Base-by-base conservation (phyloP, 768 basidiomycete genomes). In the Serendipita vermifera region DNA sequence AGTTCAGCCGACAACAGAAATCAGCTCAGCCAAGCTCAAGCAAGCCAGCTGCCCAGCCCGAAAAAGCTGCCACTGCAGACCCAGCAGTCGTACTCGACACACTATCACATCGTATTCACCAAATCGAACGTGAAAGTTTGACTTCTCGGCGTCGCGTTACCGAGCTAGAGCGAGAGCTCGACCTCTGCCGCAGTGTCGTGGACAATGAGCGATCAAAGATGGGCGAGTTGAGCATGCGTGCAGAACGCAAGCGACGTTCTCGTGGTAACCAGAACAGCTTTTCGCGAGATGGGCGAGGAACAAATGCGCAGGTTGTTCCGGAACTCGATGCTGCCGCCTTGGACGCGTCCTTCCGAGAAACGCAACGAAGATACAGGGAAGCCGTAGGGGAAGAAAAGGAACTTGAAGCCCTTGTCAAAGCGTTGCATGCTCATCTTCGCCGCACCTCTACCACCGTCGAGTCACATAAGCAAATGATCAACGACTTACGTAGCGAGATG, bases 351-450 rank as follows among this genome's bases (percentile, higher is more conserved):
- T n/a, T 51, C 9, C 11, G 46, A 51, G 46, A 51, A 31, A 51
- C 22, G 48, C 66, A 64, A 59, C 69, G 57, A 46, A 71, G 82
- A 54, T 89, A 91, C 61, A 75, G 76, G 57, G 83, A 87, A 60
- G 84, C 80, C 3, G 85, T 93, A 0, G 84, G 87, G 59, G 89
- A 92, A 67, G 92, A 92, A 67, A 87, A 87, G 74, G 87, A 89
- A 14, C 72, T 96, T 2, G 91, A 94, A 67, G 79, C 83, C 0
- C 72, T 94, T 4, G 83, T 93, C 54, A 66, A 72, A 2, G 82
- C 81, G 0, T 76, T 96, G 9, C 81, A 85, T 3, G 67, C 77
- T 1, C 87, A 94, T 61, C 74, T 94, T 17, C 72, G 83, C 1
- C 78, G 86, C 6, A 78, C 94, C 13, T 90, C 88, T 0, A 69